Base-by-base conservation (phyloP, 306 rosid species). In the Hippophae gyantsensis region DNA sequence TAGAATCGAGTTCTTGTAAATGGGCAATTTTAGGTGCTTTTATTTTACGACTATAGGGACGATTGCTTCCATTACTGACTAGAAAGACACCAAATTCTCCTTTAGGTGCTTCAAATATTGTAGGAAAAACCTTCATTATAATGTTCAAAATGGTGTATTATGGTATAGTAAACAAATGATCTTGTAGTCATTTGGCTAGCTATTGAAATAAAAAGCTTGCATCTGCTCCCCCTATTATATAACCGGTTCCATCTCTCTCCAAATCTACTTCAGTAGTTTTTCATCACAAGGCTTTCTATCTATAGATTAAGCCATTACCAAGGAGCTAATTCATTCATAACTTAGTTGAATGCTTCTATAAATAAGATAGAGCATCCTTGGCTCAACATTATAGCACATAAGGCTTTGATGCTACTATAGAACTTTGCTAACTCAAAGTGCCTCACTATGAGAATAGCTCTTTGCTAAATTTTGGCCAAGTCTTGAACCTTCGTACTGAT, bases 241-340 rank as follows among this genome's bases (percentile, higher is more conserved):
- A 52, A 63, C 58, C 1, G 7, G 40, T 52, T 58, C 50, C 52
- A 51, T 52, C 52, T 25, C 48, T 11, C 50, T 51, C 43, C 58
- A 63, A 62, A 52, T 6, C 40, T 61, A 61, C 48, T 0, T 56
- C 48, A 56, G 38, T 32, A 61, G 56, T 61, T 61, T 61, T 26
- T 46, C 40, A 48, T 47, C 8, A 61, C n/a, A 49, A 14, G 55
- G 46, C 18, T 61, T 61, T 61, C 56, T 48, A 49, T 26, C 65
- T 48, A n/a, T 61, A 61, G 46, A 49, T 49, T 61, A 41, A 49
- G 56, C 54, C 56, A 48, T 48, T 61, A 49, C 45, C 57, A n/a
- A 61, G 46, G 38, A 13, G 38, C 56, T 48, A 48, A 12, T 62
- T 50, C 6, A n/a, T 56, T 56, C 6, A 41, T 0, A 56, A 56